Evolutionary conservation across 441 rosid species (phyloP).

Genomic region (Syzygium syzygioides): DNA sequence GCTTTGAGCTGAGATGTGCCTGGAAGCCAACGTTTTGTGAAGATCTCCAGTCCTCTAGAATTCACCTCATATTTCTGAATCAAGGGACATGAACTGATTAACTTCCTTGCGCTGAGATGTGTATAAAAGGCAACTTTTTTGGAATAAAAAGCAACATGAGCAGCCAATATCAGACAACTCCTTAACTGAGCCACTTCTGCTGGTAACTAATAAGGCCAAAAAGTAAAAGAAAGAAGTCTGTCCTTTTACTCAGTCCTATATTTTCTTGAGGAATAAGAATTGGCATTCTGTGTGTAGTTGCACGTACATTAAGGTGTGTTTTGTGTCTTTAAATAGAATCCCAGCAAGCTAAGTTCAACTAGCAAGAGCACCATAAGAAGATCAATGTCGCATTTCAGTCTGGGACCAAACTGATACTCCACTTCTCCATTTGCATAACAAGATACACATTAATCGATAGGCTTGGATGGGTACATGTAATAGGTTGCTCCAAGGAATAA

Average conservation of each 20-base stretch:
- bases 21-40: slow-evolving; percentile 89
- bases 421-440: neutral
- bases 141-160: slow-evolving; percentile 20
- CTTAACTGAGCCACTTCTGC: neutral
- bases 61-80: slow-evolving; percentile 62
- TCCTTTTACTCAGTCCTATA: neutral
- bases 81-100: neutral
- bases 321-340: neutral
- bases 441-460: neutral
- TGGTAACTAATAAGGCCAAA: neutral
- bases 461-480: neutral
- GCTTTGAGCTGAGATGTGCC: slow-evolving; percentile 56
- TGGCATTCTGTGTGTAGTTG: neutral
- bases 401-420: neutral
- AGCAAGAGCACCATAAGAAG: neutral
- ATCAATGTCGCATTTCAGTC: neutral
- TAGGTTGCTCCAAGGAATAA: neutral
- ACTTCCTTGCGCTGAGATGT: slow-evolving; percentile 51
- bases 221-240: neutral
- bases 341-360: neutral
- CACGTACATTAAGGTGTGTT: neutral
- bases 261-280: neutral
- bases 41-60: slow-evolving; percentile 80
- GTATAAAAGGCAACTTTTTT: slow-evolving; percentile 79
- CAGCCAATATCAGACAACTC: neutral